Base-by-base conservation (phyloP, 257 asterid species). In the Nicotiana paniculata region DNA sequence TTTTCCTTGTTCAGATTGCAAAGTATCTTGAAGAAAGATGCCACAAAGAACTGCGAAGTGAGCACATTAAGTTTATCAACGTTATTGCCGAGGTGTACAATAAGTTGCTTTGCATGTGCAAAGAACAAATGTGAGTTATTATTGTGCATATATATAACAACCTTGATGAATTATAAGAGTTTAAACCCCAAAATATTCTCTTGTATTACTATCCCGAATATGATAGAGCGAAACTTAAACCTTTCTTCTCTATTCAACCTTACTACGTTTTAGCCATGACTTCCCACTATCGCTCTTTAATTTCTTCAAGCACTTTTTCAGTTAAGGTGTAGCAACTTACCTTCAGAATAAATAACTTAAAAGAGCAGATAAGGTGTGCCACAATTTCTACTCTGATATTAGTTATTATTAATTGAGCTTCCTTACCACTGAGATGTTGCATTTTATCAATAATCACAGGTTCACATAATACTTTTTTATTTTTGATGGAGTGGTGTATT, bases 11-110 rank as follows among this genome's bases (percentile, higher is more conserved):
- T 79, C 89, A 96, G 98, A 96, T 96, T 86, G 95, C 97, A 57
- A 88, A 90, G 80, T 92, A 87, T 90, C 97, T 96, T 26, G 99
- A 96, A 88, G 99, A 94, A 81, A 91, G 97, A 85, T 94, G 97
- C 86, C 88, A 85, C 92, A 96, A 93, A 86, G 99, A 96, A 85
- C 91, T 96, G 82, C 93, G 95, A 62, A 90, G 85, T 82, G 93
- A 91, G 80, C 91, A 93, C 86, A 81, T 90, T 85, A 90, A 89
- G 79, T 89, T 87, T 80, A 90, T 96, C 83, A 74, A 87, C 68
- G 87, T 91, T 81, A 89, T 94, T 88, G 93, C 91, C 5, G 98
- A 92, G 83, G 82, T 89, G 68, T 96, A 89, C 89, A 87, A 88
- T 87, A 92, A 94, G 89, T 84, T 96, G 82, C 92, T 96, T 79